phyloP scores from a whole-genome alignment of 2,329 filamentous ascomycete species.

The Aspergillus arachidicola region DNA sequence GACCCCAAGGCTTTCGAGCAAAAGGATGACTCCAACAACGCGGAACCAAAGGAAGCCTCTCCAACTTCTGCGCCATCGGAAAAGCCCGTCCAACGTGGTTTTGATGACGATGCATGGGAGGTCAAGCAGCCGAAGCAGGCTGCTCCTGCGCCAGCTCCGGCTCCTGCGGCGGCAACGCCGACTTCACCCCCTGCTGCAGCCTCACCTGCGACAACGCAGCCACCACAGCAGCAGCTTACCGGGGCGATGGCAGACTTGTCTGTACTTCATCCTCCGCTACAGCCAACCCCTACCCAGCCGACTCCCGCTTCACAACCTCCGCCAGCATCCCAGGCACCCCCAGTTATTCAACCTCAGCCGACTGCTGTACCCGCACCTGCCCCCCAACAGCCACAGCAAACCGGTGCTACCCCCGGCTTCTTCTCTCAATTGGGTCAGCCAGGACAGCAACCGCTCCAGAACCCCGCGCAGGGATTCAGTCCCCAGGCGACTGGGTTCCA shows the following conservation, averaged over 20 bases:
- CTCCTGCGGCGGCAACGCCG: slow-evolving; percentile 39
- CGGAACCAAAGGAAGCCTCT: slow-evolving; percentile 50
- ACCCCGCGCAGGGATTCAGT: slow-evolving; percentile 27
- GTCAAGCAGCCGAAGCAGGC: slow-evolving; percentile 77
- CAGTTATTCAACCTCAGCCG: slow-evolving; percentile 40
- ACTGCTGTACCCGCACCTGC: slow-evolving; percentile 39
- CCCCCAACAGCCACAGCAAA: slow-evolving; percentile 46
- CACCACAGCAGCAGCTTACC: slow-evolving; percentile 53
- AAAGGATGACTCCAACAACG: slow-evolving; percentile 54
- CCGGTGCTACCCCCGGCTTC: slow-evolving; percentile 51
- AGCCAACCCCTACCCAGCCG: slow-evolving; percentile 54
- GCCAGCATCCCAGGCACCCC: slow-evolving; percentile 40
- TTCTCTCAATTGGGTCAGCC: slow-evolving; percentile 51
- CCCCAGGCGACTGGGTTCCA: slow-evolving; percentile 44
- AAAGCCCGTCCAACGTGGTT: slow-evolving; percentile 62
- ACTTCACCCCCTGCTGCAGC: slow-evolving; percentile 28
- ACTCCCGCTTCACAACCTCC: slow-evolving; percentile 53
- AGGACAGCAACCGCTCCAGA: slow-evolving; percentile 23
- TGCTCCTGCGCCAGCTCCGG: slow-evolving; percentile 44
- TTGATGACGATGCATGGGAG: slow-evolving; percentile 97
- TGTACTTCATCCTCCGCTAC: slow-evolving; percentile 61
- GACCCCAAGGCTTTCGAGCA: slow-evolving; percentile 83
- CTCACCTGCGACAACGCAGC: slow-evolving; percentile 36
- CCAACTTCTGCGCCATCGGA: slow-evolving; percentile 52
- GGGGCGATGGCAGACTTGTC: slow-evolving; percentile 72